Conservation (phyloP, 768 basidiomycete genomes). For the Epithele typhae region DNA sequence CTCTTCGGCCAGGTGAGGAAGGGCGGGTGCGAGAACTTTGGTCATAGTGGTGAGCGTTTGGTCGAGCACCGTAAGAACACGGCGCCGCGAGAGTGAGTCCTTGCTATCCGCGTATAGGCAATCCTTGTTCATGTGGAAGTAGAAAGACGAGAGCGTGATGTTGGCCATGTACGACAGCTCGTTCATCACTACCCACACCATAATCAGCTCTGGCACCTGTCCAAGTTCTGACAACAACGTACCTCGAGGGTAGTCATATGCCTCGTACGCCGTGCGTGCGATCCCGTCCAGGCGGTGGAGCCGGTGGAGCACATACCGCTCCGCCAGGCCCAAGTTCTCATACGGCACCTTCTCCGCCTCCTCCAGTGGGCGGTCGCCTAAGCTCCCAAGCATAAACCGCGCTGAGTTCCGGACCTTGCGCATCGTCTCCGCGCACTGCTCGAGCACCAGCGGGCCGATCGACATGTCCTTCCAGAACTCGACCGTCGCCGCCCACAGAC, state of each 20-base stretch:
- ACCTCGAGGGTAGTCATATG: slow-evolving; percentile 86
- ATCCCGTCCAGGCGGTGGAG: slow-evolving; percentile 65
- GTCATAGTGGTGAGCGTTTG: slow-evolving; percentile 69
- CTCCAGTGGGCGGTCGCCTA: slow-evolving; percentile 38
- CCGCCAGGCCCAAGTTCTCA: slow-evolving; percentile 63
- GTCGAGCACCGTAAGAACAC: slow-evolving; percentile 66
- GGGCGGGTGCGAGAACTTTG: slow-evolving; percentile 73
- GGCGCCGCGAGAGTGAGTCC: slow-evolving; percentile 50
- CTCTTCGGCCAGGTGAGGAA: slow-evolving; percentile 91
- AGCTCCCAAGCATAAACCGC: slow-evolving; percentile 82
- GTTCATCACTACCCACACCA: slow-evolving; percentile 54
- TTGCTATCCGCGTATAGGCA: slow-evolving; percentile 70
- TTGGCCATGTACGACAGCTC: slow-evolving; percentile 76
- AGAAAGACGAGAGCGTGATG: slow-evolving; percentile 81
- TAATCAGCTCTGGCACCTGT: slow-evolving; percentile 1
- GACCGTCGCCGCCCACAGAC: slow-evolving; percentile 88
- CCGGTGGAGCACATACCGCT: slow-evolving; percentile 85
- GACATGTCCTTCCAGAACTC: slow-evolving; percentile 89
- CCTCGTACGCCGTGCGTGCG: slow-evolving; percentile 63
- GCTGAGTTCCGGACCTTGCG: slow-evolving; percentile 85
- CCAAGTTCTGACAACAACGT: slow-evolving; percentile 3
- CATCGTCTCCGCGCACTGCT: slow-evolving; percentile 69
- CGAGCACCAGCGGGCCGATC: slow-evolving; percentile 73
- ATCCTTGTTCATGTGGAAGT: slow-evolving; percentile 92
- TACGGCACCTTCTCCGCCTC: slow-evolving; percentile 34